A percentile compares a stretch with the other conserved stretches of the same genome.
phyloP scores from a whole-genome alignment of 345 rosid species.

The Pelargonium nanum region DNA sequence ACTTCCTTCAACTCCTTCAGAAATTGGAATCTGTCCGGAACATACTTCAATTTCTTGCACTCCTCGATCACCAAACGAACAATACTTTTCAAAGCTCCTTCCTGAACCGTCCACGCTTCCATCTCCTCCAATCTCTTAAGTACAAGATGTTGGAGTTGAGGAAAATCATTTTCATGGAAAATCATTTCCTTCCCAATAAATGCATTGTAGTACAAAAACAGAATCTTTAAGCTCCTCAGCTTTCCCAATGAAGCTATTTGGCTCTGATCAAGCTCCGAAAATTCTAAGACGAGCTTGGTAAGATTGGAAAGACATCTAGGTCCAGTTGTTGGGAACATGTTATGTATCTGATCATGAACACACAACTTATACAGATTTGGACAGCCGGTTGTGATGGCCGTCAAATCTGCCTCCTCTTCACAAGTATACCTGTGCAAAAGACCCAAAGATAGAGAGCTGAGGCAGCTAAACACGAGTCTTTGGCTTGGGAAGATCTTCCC shows the following conservation, averaged over 20 bases:
- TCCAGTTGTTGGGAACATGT: not conserved
- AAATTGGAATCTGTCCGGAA: not conserved
- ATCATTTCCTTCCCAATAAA: not conserved
- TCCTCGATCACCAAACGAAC: not conserved
- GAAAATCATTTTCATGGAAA: not conserved
- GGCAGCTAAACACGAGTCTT: not conserved
- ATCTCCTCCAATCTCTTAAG: not conserved
- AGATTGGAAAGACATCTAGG: not conserved
- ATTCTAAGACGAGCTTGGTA: not conserved
- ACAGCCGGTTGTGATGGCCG: not conserved
- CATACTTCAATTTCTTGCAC: not conserved
- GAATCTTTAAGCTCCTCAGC: not conserved
- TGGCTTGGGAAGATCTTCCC: no score
- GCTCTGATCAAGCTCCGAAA: not conserved
- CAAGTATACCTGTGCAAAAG: no score
- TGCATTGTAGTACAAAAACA: not conserved
- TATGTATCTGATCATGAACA: not conserved
- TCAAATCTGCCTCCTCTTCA: not conserved
- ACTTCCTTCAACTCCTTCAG: not conserved
- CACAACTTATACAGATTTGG: not conserved
- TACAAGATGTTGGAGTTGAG: not conserved
- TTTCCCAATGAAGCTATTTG: not conserved
- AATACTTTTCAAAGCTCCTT: not conserved
- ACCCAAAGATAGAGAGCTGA: not conserved
- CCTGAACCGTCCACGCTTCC: not conserved